Evolutionary conservation across 148 eudicot genomes (phyloP).

Genomic region (Silene conica): DNA sequence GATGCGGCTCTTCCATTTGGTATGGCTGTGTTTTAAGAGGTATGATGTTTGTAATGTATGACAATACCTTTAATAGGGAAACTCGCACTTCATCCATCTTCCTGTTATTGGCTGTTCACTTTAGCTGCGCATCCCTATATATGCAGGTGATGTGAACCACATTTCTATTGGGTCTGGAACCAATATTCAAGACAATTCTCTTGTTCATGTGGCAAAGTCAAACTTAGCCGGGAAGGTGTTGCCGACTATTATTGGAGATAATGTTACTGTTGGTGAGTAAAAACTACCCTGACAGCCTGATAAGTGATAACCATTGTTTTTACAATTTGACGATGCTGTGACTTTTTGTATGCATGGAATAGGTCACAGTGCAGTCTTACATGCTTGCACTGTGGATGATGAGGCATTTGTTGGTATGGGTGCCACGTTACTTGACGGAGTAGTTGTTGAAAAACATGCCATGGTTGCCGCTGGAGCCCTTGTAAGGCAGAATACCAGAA

Average conservation of each 20-base stretch:
- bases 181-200: constrained; percentile 95
- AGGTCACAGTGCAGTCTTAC: constrained; percentile 84
- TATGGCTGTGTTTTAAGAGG: constrained; percentile 95
- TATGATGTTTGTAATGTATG: constrained; percentile 27
- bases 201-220: constrained; percentile 95
- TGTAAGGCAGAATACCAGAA: constrained; percentile 60
- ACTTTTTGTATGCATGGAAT: constrained; percentile 23
- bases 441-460: constrained; percentile 64
- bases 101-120: neutral
- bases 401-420: constrained; percentile 93
- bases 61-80: neutral
- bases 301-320: neutral
- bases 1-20: constrained; percentile 80
- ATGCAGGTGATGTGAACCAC: constrained; percentile 83
- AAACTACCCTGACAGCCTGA: neutral
- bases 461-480: constrained; percentile 92
- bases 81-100: neutral
- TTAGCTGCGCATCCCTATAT: constrained; percentile 1
- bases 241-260: constrained; percentile 88
- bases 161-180: constrained; percentile 82
- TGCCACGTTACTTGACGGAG: constrained; percentile 80
- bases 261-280: constrained; percentile 90
- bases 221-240: constrained; percentile 86
- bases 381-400: constrained; percentile 78
- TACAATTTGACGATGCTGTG: neutral